These are phyloP conservation scores for Geum urbanum DNA, from an alignment of 306 rosid species.

Conservation along the genomic window DNA sequence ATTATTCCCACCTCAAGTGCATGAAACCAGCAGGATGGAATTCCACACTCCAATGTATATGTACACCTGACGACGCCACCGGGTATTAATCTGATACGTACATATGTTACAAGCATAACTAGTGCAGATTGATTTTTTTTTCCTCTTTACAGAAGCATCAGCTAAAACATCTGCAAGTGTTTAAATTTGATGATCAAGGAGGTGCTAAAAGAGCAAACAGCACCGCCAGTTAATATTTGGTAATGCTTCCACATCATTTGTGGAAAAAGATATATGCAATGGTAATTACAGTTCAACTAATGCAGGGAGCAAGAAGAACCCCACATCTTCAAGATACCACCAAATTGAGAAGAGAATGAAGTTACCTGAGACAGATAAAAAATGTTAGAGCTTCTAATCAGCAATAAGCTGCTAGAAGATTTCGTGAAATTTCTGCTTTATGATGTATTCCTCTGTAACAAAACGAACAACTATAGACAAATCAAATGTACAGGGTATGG, in stretches of 20 bases:
- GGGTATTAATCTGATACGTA: not conserved
- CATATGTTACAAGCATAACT: not conserved
- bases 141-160: not conserved
- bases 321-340: not conserved
- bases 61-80: not conserved
- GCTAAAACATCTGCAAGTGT: not conserved
- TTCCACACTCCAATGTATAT: not conserved
- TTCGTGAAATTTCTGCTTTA: not conserved
- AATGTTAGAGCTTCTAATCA: not conserved
- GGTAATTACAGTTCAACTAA: not conserved
- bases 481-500: not conserved
- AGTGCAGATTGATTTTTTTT: not conserved
- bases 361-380: slow-evolving; percentile 8
- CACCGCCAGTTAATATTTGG: not conserved
- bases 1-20: not conserved
- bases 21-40: not conserved
- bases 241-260: not conserved
- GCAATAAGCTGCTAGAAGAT: not conserved
- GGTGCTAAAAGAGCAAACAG: not conserved
- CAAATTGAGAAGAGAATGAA: not conserved
- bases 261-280: not conserved
- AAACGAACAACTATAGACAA: not conserved
- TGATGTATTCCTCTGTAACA: not conserved
- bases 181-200: not conserved
- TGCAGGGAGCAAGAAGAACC: not conserved